These are phyloP conservation scores for Raddia distichophylla DNA, from an alignment of 176 grass and related monocot genomes.

Conservation along the genomic window DNA sequence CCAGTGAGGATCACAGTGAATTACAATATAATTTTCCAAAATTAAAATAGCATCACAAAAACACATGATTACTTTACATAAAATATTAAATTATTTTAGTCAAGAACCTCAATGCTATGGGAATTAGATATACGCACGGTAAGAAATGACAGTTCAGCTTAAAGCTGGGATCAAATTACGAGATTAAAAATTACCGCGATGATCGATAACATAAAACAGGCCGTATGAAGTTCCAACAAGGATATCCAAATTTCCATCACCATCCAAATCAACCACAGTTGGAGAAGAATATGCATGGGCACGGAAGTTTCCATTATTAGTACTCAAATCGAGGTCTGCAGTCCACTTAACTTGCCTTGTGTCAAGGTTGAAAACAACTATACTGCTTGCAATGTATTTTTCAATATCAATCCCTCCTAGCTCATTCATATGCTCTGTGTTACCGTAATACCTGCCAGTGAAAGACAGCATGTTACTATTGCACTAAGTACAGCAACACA, in stretches of 20 bases:
- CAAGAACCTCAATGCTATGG: neutral
- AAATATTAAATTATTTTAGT: conserved; percentile 29
- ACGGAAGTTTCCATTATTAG: conserved; percentile 64
- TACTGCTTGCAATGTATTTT: conserved; percentile 90
- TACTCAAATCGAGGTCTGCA: conserved; percentile 81
- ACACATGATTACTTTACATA: conserved; percentile 32
- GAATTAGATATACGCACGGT: conserved; percentile 12
- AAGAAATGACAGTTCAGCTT: conserved; percentile 10
- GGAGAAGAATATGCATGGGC: conserved; percentile 88
- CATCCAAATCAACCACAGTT: conserved; percentile 95
- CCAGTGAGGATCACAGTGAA: neutral
- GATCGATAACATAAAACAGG: conserved; percentile 91
- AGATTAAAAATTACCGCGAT: conserved; percentile 59
- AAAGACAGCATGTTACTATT: conserved; percentile 37
- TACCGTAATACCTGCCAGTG: conserved; percentile 80
- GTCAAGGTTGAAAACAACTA: conserved; percentile 97
- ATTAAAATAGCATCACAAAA: conserved; percentile 14
- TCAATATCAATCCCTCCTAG: conserved; percentile 73
- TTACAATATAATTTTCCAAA: conserved; percentile 3
- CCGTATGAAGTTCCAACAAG: conserved; percentile 92
- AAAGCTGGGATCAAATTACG: conserved; percentile 28
- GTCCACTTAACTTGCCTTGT: conserved; percentile 90
- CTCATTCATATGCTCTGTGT: conserved; percentile 63
- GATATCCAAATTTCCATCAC: conserved; percentile 95
- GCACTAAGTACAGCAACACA: conserved; percentile 18